Conservation (phyloP, 306 rosid species). For the Ziziphus jujuba region DNA sequence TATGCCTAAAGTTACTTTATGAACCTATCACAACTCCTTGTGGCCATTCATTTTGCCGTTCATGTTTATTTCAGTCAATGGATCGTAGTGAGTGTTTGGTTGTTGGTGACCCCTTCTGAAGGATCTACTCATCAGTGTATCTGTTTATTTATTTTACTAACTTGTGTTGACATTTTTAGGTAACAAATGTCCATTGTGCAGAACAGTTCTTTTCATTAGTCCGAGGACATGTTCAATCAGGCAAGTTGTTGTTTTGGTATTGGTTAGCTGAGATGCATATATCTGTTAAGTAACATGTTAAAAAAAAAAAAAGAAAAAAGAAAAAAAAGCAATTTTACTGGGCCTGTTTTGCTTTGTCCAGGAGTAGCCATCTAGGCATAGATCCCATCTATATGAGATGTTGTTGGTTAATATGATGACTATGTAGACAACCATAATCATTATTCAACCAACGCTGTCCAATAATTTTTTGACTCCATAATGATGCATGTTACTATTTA, state of each 20-base stretch:
- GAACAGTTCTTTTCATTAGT: slow-evolving; percentile 89
- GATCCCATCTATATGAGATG: not conserved
- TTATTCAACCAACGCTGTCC: slow-evolving; percentile 10
- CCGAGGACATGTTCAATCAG: slow-evolving; percentile 86
- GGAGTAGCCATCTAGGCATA: slow-evolving; percentile 10
- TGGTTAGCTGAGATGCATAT: not conserved
- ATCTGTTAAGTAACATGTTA: not conserved
- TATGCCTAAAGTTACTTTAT: slow-evolving; percentile 82
- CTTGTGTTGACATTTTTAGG: slow-evolving; percentile 55
- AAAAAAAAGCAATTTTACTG: not conserved
- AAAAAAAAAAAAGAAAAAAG: too few species aligned
- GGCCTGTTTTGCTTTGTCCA: slow-evolving; percentile 14
- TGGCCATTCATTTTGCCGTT: slow-evolving; percentile 96
- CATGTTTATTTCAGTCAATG: slow-evolving; percentile 91
- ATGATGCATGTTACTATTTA: not conserved
- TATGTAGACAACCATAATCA: slow-evolving; percentile 11
- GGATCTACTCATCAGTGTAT: slow-evolving; percentile 7
- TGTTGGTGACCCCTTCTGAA: slow-evolving; percentile 26
- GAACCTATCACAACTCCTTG: slow-evolving; percentile 97
- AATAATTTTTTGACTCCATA: not conserved
- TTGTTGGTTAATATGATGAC: slow-evolving; percentile 3
- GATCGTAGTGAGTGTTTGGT: slow-evolving; percentile 70
- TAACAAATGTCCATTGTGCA: slow-evolving; percentile 97
- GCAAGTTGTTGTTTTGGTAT: slow-evolving; percentile 36
- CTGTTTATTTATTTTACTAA: slow-evolving; percentile 26